These are phyloP conservation scores for Barnettozyma californica DNA, from an alignment of 805 yeast genomes.

Conservation along the genomic window DNA sequence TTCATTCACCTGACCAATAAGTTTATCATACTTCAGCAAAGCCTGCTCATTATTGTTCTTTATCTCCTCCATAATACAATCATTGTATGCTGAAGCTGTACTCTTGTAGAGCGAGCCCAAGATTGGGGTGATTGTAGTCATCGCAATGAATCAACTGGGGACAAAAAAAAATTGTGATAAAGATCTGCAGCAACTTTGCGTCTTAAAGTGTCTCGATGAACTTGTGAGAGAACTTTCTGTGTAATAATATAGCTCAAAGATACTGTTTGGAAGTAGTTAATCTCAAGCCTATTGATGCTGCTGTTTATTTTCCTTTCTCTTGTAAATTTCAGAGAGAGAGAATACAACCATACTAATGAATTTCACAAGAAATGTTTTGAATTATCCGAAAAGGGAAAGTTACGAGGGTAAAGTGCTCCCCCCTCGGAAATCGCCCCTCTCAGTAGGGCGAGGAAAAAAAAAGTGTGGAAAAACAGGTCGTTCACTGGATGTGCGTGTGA, in stretches of 20 bases:
- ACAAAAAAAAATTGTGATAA: too few species aligned
- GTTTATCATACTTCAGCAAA: constrained; percentile 9
- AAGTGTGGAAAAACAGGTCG: neutral
- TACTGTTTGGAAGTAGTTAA: too few species aligned
- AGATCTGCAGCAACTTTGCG: too few species aligned
- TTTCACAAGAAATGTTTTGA: neutral
- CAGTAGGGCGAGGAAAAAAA: neutral
- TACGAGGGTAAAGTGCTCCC: neutral
- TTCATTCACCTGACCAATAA: constrained; percentile 11
- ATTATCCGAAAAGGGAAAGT: neutral
- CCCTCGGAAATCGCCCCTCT: neutral
- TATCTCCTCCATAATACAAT: constrained; percentile 17
- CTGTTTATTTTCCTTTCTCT: too few species aligned
- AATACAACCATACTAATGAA: too few species aligned
- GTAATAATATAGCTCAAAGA: neutral
- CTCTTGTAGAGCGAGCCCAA: constrained; percentile 1
- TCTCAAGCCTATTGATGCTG: too few species aligned
- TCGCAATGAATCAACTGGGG: too few species aligned
- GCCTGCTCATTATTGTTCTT: constrained; percentile 19
- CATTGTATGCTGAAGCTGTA: constrained; percentile 1
- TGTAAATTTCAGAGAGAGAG: too few species aligned
- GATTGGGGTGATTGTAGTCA: neutral
- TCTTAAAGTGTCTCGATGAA: too few species aligned
- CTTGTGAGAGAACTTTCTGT: neutral
- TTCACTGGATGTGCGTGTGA: neutral